Conservation (phyloP, 2,329 filamentous ascomycete genomes). For the Rugonectria rugulosa region DNA sequence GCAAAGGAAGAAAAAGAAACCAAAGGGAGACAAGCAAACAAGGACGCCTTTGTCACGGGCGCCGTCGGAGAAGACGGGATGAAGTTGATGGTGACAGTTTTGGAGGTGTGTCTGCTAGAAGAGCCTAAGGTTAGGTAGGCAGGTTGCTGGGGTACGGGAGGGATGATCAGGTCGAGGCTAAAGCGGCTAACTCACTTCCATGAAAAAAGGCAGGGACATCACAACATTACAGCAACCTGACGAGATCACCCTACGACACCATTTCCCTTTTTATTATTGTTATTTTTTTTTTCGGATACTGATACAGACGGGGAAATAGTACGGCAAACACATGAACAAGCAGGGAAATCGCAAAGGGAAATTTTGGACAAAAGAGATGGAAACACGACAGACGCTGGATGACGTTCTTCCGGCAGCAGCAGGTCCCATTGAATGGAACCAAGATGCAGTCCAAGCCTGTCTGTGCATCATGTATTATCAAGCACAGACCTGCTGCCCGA, state of each 20-base stretch:
- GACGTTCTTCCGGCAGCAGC: neutral
- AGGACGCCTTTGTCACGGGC: neutral
- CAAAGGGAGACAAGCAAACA: neutral
- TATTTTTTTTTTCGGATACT: neutral
- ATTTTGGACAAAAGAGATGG: neutral
- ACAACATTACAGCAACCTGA: slow-evolving; percentile 2
- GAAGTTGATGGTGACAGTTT: neutral
- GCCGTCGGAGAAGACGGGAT: neutral
- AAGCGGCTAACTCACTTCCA: slow-evolving; percentile 1
- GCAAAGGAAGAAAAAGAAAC: neutral
- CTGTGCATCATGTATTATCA: too few relatives aligned
- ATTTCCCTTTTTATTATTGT: neutral
- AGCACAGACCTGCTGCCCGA: neutral
- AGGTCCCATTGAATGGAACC: neutral
- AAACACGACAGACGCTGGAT: neutral
- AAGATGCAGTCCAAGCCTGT: neutral
- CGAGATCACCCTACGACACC: neutral
- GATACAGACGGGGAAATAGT: neutral
- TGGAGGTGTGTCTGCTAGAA: neutral
- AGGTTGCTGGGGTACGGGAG: neutral
- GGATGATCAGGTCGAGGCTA: neutral
- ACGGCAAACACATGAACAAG: neutral
- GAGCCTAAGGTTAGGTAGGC: neutral
- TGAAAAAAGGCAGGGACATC: neutral
- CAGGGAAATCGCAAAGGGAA: neutral